Conservation (phyloP, 2,329 filamentous ascomycete species). For the Pyrenochaeta sp. region DNA sequence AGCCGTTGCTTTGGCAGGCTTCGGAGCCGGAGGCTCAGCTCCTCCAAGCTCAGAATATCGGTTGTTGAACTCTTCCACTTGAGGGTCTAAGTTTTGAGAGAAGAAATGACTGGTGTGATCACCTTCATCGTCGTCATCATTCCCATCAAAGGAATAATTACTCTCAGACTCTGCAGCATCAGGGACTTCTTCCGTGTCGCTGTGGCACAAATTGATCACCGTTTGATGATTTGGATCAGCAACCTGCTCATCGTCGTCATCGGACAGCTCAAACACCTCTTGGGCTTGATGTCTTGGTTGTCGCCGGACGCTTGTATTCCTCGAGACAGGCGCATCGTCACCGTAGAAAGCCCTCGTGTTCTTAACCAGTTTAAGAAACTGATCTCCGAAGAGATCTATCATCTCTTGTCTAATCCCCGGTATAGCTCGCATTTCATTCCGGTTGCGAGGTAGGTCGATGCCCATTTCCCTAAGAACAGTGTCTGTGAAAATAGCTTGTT, state of each 20-base stretch:
- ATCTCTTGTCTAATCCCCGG: slow-evolving; percentile 68
- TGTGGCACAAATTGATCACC: slow-evolving; percentile 56
- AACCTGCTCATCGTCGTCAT: slow-evolving; percentile 49
- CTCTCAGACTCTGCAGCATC: slow-evolving; percentile 22
- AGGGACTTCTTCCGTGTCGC: slow-evolving; percentile 33
- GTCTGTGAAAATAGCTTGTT: slow-evolving; percentile 71
- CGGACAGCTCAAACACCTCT: slow-evolving; percentile 42
- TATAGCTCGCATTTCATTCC: slow-evolving; percentile 69
- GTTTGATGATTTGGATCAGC: slow-evolving; percentile 59
- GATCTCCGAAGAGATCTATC: slow-evolving; percentile 67
- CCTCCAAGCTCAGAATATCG: slow-evolving; percentile 29
- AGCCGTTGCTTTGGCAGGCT: slow-evolving; percentile 13
- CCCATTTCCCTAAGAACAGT: slow-evolving; percentile 76
- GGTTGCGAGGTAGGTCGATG: slow-evolving; percentile 68
- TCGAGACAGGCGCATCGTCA: slow-evolving; percentile 20
- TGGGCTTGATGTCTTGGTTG: slow-evolving; percentile 19
- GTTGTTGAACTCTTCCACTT: slow-evolving; percentile 40
- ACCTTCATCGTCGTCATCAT: slow-evolving; percentile 30
- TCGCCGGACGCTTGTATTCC: slow-evolving; percentile 16
- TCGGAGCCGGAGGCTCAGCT: slow-evolving; percentile 15
- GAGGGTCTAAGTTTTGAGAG: slow-evolving; percentile 28
- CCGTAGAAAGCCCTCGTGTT: slow-evolving; percentile 38
- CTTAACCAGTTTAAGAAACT: slow-evolving; percentile 66
- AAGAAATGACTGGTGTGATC: slow-evolving; percentile 42
- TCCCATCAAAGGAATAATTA: slow-evolving; percentile 29